Evolutionary conservation across 2,329 filamentous ascomycete genomes (phyloP).

Genomic region (Dactylellina leptospora): DNA sequence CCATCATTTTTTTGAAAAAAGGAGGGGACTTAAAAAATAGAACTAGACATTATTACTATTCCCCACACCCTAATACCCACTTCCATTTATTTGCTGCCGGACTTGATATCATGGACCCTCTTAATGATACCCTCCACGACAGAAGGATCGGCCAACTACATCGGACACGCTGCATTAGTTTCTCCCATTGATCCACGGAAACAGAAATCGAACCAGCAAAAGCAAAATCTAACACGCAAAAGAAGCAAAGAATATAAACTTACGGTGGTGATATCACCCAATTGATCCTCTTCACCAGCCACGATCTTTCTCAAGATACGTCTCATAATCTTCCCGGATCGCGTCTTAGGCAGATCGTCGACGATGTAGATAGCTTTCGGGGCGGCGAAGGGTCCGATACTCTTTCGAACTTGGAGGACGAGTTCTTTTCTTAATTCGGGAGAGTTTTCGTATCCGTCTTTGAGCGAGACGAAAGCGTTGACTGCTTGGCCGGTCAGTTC

Average conservation of each 20-base stretch:
- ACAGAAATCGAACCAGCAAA: too few relatives aligned
- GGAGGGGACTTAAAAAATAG: too few relatives aligned
- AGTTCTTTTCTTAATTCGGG: constrained; percentile 92
- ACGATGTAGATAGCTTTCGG: constrained; percentile 93
- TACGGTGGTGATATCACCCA: constrained; percentile 92
- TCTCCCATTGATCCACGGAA: background rate
- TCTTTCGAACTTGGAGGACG: constrained; percentile 92
- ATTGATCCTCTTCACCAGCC: constrained; percentile 93
- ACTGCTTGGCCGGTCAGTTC: constrained; percentile 97
- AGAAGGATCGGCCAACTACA: constrained; percentile 88
- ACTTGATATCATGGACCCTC: constrained; percentile 65
- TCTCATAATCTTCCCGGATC: constrained; percentile 98
- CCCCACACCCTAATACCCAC: background rate
- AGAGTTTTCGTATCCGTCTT: constrained; percentile 77
- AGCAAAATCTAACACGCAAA: constrained; percentile 3
- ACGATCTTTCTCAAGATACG: constrained; percentile 96
- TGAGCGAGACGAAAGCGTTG: constrained; percentile 94
- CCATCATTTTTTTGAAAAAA: too few relatives aligned
- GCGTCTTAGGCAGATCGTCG: constrained; percentile 93
- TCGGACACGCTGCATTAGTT: too few relatives aligned
- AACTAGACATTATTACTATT: too few relatives aligned
- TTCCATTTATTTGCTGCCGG: constrained; percentile 9
- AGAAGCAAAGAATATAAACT: constrained; percentile 60
- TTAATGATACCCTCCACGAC: constrained; percentile 91
- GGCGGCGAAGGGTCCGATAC: constrained; percentile 95